These are phyloP conservation scores for Botryosphaeria agaves DNA, from an alignment of 2,329 filamentous ascomycete species.

Conservation along the genomic window DNA sequence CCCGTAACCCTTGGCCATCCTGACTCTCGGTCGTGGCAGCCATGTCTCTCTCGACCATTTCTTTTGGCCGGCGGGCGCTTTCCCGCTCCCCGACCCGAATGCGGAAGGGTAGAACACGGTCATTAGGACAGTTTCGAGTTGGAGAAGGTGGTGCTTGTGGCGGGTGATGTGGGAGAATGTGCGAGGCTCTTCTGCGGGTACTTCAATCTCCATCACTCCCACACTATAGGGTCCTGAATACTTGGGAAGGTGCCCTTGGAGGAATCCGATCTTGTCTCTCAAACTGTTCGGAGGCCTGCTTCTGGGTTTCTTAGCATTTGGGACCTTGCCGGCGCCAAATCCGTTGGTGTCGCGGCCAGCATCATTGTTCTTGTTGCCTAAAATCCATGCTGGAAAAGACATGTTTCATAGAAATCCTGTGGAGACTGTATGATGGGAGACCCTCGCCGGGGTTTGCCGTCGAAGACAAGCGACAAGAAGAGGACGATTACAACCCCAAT, in stretches of 20 bases:
- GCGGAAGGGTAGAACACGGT: conserved; percentile 48
- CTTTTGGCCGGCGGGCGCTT: conserved; percentile 21
- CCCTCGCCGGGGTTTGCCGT: no score
- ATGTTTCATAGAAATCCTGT: no score
- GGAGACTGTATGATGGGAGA: no score
- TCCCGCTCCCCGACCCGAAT: conserved; percentile 20
- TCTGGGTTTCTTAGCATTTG: conserved; percentile 29
- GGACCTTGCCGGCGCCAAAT: conserved; percentile 10
- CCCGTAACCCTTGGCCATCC: conserved; percentile 43
- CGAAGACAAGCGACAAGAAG: no score
- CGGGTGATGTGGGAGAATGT: conserved; percentile 33
- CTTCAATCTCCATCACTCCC: conserved; percentile 37
- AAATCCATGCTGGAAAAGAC: conserved; percentile 1
- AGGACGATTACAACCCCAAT: no score
- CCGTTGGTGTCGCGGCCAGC: neutral
- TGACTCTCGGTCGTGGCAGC: conserved; percentile 40
- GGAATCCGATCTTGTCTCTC: conserved; percentile 29
- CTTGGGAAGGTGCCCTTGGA: conserved; percentile 26
- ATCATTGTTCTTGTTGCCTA: neutral
- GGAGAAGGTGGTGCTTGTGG: conserved; percentile 27
- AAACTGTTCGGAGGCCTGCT: conserved; percentile 26
- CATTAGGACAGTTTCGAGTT: conserved; percentile 43
- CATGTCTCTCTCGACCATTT: conserved; percentile 39
- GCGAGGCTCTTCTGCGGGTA: conserved; percentile 29
- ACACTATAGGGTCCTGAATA: conserved; percentile 31